These are phyloP conservation scores for Penicillium sp. DNA, from an alignment of 2,329 filamentous ascomycete species.

Conservation along the genomic window DNA sequence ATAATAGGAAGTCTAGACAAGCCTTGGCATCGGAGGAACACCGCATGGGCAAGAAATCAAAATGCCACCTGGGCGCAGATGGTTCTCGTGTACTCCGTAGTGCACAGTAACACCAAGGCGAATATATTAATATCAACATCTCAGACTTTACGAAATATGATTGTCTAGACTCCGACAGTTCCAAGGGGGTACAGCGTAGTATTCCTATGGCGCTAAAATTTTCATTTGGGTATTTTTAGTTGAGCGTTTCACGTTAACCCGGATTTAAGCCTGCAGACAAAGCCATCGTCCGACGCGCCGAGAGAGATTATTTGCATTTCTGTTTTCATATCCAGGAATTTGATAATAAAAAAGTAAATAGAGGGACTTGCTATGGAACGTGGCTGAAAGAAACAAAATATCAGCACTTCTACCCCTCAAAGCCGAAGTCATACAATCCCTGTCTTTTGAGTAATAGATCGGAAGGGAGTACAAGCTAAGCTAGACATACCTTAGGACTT, in stretches of 20 bases:
- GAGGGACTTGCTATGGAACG: too few relatives aligned
- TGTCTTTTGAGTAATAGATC: background rate
- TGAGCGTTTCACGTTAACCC: conserved; percentile 1
- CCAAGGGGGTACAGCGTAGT: background rate
- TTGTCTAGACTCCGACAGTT: background rate
- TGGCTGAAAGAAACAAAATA: background rate
- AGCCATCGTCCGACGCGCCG: background rate
- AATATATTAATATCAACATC: background rate
- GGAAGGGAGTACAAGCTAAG: background rate
- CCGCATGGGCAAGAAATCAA: background rate
- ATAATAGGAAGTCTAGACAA: background rate
- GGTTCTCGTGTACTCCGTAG: background rate
- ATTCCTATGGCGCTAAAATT: background rate
- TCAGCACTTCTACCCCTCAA: background rate
- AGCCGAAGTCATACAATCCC: background rate
- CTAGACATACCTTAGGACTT: background rate
- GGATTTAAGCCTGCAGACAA: background rate
- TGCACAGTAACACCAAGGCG: background rate
- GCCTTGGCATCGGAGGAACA: background rate
- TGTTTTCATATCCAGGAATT: background rate
- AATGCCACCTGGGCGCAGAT: background rate
- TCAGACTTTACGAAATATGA: background rate
- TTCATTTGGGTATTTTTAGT: conserved; percentile 11
- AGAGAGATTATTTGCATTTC: background rate
- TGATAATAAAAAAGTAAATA: too few relatives aligned